phyloP scores from a whole-genome alignment of 169 alveolate species.

The Babesia microti region DNA sequence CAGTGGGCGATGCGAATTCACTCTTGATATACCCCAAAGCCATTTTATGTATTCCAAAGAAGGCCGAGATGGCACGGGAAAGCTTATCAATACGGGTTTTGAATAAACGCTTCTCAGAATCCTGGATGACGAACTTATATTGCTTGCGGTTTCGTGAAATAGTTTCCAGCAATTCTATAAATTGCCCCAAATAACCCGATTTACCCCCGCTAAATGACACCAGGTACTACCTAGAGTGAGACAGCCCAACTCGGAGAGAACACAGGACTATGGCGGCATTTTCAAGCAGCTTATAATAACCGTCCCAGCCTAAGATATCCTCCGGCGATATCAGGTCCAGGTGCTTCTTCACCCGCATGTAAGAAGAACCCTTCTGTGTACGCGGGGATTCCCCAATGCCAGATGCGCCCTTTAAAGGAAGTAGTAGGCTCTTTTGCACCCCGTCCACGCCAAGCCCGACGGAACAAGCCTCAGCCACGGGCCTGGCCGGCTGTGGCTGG shows the following conservation, averaged over 20 bases:
- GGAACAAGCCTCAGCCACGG: too few species aligned
- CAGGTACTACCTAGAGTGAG: too few species aligned
- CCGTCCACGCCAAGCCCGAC: too few species aligned
- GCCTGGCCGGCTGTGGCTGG: too few species aligned
- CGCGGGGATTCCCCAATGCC: too few species aligned
- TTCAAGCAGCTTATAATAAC: conserved; percentile 22
- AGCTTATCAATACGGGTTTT: conserved; percentile 17
- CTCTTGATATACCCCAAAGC: conserved; percentile 33
- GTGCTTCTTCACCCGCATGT: conserved; percentile 31
- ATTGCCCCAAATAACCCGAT: conserved; percentile 23
- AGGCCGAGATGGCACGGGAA: conserved; percentile 11
- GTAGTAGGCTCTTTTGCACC: too few species aligned
- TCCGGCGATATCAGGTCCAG: conserved; percentile 38
- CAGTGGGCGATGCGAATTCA: conserved; percentile 15
- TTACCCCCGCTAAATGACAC: too few species aligned
- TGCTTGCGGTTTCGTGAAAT: conserved; percentile 26
- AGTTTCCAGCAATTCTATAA: conserved; percentile 29
- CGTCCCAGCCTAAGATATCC: conserved; percentile 42
- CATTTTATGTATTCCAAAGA: conserved; percentile 32
- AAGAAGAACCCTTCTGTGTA: conserved; percentile 26
- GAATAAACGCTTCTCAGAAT: conserved; percentile 20
- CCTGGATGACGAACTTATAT: conserved; percentile 20
- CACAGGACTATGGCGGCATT: conserved; percentile 33
- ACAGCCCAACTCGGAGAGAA: conserved; percentile 1
- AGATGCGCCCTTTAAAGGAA: too few species aligned